phyloP scores from a whole-genome alignment of 2,329 filamentous ascomycete genomes.

The Xylariaceae sp. region DNA sequence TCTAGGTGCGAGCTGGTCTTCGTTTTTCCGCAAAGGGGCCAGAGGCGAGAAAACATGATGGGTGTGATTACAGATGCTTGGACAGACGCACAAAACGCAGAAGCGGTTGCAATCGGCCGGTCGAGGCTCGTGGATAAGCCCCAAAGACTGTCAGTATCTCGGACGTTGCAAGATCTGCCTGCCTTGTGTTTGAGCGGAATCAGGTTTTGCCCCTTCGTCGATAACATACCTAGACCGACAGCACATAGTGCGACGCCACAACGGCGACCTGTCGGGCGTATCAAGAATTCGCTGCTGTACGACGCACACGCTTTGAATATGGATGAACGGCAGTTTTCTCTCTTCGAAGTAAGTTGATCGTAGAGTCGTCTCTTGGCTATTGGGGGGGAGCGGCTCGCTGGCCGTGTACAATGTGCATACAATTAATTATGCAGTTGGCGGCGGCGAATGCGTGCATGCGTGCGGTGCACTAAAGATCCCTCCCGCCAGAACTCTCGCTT shows the following conservation, averaged over 20 bases:
- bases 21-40: too few relatives aligned
- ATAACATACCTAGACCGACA: constrained; percentile 11
- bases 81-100: not conserved
- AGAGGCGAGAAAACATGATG: too few relatives aligned
- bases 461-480: not conserved
- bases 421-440: not conserved
- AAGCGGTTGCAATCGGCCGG: constrained; percentile 5
- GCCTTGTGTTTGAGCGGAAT: not conserved
- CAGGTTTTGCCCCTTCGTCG: constrained; percentile 8
- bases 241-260: constrained; percentile 8
- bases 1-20: too few relatives aligned
- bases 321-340: too few relatives aligned
- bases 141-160: not conserved
- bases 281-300: too few relatives aligned
- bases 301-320: too few relatives aligned
- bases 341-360: not conserved
- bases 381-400: not conserved
- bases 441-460: too few relatives aligned
- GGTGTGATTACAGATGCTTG: not conserved
- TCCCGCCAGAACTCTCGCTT: constrained; percentile 11
- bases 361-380: not conserved
- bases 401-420: not conserved
- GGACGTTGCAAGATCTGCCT: not conserved
- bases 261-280: constrained; percentile 18
- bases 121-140: constrained; percentile 13